A percentile compares a stretch with the other conserved stretches of the same genome.
Conservation (phyloP, 495 filamentous ascomycete genomes). For the Geoglossum glabrum region DNA sequence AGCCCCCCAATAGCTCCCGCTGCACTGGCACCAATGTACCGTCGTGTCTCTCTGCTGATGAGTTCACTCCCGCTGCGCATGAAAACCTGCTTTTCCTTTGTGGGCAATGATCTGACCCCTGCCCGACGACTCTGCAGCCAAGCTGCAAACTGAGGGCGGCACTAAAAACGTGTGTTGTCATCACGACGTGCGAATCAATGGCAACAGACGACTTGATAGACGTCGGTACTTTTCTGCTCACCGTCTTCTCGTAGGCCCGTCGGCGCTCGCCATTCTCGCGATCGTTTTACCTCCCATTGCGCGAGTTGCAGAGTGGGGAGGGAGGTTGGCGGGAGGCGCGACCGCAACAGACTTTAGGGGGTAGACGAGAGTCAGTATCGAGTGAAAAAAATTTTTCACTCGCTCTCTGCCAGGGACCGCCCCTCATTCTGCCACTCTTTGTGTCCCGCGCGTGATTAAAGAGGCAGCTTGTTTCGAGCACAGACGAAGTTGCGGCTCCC, state of each 20-base stretch:
- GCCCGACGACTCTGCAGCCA: background rate
- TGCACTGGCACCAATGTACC: background rate
- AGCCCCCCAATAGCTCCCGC: background rate
- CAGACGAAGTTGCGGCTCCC: background rate
- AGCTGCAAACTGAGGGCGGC: background rate
- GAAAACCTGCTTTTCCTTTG: background rate
- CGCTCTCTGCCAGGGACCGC: background rate
- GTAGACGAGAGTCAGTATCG: background rate
- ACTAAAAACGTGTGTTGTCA: conserved; percentile 2
- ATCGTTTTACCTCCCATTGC: background rate
- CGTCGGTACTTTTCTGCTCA: conserved; percentile 1
- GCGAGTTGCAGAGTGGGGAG: background rate
- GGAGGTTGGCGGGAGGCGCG: too few species aligned
- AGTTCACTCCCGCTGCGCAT: background rate
- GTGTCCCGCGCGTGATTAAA: background rate
- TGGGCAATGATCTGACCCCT: background rate
- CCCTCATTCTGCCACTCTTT: background rate
- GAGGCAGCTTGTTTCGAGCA: background rate
- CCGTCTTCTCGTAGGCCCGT: background rate
- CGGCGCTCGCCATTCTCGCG: background rate
- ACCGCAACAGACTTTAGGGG: background rate
- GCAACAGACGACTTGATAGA: background rate
- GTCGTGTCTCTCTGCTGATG: background rate
- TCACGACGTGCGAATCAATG: background rate
- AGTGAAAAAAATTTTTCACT: background rate